Conservation (phyloP, 2,329 filamentous ascomycete genomes). For the Teratosphaeria zuluensis region DNA sequence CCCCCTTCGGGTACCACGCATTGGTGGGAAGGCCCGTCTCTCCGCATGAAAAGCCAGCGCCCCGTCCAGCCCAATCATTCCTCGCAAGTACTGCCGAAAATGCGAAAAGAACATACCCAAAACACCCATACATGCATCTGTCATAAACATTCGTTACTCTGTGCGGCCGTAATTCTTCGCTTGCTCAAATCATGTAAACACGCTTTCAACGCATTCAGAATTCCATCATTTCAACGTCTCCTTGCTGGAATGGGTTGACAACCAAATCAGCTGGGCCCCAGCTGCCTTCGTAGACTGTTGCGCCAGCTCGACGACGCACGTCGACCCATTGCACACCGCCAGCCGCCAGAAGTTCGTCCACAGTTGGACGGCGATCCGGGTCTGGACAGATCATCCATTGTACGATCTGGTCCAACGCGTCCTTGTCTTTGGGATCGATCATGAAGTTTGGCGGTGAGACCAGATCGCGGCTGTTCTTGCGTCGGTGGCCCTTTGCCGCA, state of each 20-base stretch:
- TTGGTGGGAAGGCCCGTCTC: background rate
- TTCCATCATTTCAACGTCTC: conserved; percentile 54
- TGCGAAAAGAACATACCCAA: background rate
- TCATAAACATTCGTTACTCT: background rate
- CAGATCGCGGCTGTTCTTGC: conserved; percentile 41
- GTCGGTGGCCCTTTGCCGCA: conserved; percentile 13
- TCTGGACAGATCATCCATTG: conserved; percentile 78
- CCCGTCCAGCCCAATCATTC: background rate
- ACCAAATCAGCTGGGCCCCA: conserved; percentile 73
- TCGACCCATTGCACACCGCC: conserved; percentile 74
- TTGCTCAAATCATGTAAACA: background rate
- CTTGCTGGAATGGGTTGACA: conserved; percentile 32
- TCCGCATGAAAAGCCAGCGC: background rate
- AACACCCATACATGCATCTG: background rate
- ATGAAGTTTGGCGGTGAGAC: conserved; percentile 75
- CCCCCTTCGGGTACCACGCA: too few relatives aligned
- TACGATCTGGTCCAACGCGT: conserved; percentile 76
- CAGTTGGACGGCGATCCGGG: conserved; percentile 61
- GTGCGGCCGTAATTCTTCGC: background rate
- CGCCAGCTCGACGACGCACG: conserved; percentile 66
- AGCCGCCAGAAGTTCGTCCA: conserved; percentile 62
- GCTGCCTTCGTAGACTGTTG: conserved; percentile 92
- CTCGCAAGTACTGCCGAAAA: background rate
- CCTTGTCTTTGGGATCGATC: conserved; percentile 60
- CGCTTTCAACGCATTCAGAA: conserved; percentile 12